These are phyloP conservation scores for Candida palmyrensis DNA, from an alignment of 805 yeast species.

Conservation along the genomic window DNA sequence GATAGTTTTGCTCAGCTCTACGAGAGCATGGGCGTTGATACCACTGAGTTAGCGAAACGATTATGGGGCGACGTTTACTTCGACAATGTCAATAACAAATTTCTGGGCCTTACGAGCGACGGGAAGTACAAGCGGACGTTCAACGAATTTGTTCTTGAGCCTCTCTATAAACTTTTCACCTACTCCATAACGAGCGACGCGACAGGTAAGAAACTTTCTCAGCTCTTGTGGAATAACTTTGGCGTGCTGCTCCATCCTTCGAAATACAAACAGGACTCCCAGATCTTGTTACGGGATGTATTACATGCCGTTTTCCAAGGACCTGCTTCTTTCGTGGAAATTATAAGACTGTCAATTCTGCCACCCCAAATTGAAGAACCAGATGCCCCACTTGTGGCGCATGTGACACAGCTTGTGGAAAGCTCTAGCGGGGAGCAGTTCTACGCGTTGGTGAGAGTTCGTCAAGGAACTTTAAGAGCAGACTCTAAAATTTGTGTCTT, in stretches of 20 bases:
- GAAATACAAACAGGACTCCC: slow-evolving; percentile 49
- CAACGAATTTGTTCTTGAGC: slow-evolving; percentile 63
- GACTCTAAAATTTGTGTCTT: slow-evolving; percentile 49
- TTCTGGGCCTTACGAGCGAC: slow-evolving; percentile 29
- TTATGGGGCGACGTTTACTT: slow-evolving; percentile 79
- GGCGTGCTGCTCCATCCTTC: slow-evolving; percentile 39
- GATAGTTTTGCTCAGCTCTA: slow-evolving; percentile 57
- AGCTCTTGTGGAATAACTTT: slow-evolving; percentile 44
- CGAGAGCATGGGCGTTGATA: slow-evolving; percentile 11
- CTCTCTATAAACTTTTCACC: slow-evolving; percentile 72
- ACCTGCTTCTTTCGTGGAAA: slow-evolving; percentile 24
- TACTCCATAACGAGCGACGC: slow-evolving; percentile 52
- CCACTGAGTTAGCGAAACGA: slow-evolving; percentile 41
- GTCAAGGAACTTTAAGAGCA: slow-evolving; percentile 51
- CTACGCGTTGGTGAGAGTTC: slow-evolving; percentile 56
- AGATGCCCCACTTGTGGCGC: slow-evolving; percentile 12
- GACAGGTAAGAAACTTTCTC: slow-evolving; percentile 29
- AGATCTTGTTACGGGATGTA: slow-evolving; percentile 50
- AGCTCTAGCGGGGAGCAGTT: slow-evolving; percentile 48
- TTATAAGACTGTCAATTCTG: background rate
- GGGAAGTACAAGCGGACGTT: slow-evolving; percentile 42
- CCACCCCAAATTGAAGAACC: background rate
- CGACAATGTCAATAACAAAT: slow-evolving; percentile 36
- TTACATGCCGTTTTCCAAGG: slow-evolving; percentile 50
- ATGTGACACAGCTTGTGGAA: slow-evolving; percentile 49